phyloP scores from a whole-genome alignment of 2,329 filamentous ascomycete genomes.

The Lachnum nothofagi region DNA sequence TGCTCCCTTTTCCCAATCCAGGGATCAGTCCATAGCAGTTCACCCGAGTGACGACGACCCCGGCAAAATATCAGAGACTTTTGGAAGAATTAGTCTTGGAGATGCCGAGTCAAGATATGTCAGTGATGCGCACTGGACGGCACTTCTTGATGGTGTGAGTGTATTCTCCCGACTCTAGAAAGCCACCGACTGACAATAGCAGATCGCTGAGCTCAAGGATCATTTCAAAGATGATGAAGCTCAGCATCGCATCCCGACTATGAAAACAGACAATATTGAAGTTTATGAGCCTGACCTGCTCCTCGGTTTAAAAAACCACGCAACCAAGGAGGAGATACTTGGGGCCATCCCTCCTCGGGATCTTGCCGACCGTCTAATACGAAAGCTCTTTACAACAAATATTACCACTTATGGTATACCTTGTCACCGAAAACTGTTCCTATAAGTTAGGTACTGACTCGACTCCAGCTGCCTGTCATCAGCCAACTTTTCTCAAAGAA shows the following conservation, averaged over 20 bases:
- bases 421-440: neutral
- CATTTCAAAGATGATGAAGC: conserved; percentile 43
- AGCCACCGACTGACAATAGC: conserved; percentile 1
- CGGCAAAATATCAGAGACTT: conserved; percentile 1
- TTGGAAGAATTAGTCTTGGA: conserved; percentile 6
- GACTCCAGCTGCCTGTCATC: conserved; percentile 44
- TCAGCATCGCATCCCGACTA: conserved; percentile 19
- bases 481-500: conserved; percentile 43
- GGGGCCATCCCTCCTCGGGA: conserved; percentile 41
- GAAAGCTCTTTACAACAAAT: conserved; percentile 47
- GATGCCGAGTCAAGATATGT: conserved; percentile 44
- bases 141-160: conserved; percentile 52
- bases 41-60: neutral
- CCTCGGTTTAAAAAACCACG: conserved; percentile 2
- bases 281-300: conserved; percentile 6
- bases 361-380: conserved; percentile 46
- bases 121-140: conserved; percentile 53
- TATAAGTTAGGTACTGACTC: neutral
- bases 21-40: neutral
- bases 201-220: conserved; percentile 53
- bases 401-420: conserved; percentile 46
- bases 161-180: neutral
- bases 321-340: conserved; percentile 43
- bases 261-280: conserved; percentile 12
- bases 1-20: neutral